Evolutionary conservation across 345 rosid species (phyloP).

Genomic region (Gossypium sturtianum): DNA sequence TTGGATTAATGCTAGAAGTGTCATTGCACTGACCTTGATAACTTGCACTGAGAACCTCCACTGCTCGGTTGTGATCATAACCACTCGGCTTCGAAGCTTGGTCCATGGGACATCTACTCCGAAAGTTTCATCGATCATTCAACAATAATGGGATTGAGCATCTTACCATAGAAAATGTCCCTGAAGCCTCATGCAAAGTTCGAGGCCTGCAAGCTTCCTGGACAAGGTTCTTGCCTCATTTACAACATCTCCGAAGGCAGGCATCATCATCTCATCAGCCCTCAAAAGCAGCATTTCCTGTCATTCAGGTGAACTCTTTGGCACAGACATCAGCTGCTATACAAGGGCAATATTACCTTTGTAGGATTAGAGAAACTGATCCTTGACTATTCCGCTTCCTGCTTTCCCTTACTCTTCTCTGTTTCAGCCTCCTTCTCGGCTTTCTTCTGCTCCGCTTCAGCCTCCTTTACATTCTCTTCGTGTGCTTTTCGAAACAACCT

Average conservation of each 20-base stretch:
- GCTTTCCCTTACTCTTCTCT: conserved; percentile 77
- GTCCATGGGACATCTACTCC: not conserved
- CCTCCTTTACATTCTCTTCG: conserved; percentile 86
- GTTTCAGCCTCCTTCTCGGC: conserved; percentile 86
- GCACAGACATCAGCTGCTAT: conserved; percentile 20
- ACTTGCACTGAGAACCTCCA: conserved; percentile 1
- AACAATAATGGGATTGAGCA: conserved; percentile 2
- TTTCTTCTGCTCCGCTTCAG: conserved; percentile 82
- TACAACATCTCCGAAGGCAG: conserved; percentile 17
- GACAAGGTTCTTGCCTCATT: conserved; percentile 10
- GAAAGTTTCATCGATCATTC: not conserved
- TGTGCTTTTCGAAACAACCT: conserved; percentile 87
- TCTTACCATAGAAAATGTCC: conserved; percentile 8
- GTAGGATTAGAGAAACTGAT: conserved; percentile 8
- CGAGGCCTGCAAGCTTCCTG: conserved; percentile 17
- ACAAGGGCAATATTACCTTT: conserved; percentile 17
- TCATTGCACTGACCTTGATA: conserved; percentile 14
- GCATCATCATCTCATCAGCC: conserved; percentile 14
- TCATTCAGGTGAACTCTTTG: conserved; percentile 7
- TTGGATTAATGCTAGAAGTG: conserved; percentile 10
- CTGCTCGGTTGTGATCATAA: not conserved
- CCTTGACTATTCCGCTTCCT: conserved; percentile 41
- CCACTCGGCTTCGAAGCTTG: conserved; percentile 3
- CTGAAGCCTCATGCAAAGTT: conserved; percentile 6
- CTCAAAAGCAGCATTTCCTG: conserved; percentile 16